phyloP scores from a whole-genome alignment of 208 protist genomes.

The Trypanosoma vivax region DNA sequence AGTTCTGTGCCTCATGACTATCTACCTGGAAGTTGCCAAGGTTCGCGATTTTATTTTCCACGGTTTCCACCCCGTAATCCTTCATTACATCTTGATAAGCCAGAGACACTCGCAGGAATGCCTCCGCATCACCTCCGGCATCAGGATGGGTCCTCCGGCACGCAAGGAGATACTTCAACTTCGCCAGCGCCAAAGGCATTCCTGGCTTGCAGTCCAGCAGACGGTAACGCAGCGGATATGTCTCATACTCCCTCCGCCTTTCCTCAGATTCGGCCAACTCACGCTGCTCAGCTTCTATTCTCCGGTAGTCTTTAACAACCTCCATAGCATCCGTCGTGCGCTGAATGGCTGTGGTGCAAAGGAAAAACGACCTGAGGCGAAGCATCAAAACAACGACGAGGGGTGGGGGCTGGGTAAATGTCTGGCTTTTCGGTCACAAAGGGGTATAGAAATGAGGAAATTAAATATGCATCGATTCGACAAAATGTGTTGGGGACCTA shows the following conservation, averaged over 20 bases:
- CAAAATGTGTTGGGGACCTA: too few relatives aligned
- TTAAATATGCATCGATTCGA: too few relatives aligned
- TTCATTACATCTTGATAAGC: constrained; percentile 85
- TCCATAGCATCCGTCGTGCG: constrained; percentile 22
- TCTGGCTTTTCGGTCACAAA: too few relatives aligned
- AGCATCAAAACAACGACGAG: constrained; percentile 24
- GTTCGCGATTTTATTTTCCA: constrained; percentile 81
- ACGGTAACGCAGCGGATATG: constrained; percentile 73
- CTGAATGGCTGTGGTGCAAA: constrained; percentile 42
- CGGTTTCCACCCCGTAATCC: constrained; percentile 81
- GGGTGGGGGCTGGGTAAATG: too few relatives aligned
- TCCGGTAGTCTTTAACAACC: constrained; percentile 68
- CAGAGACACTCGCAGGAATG: constrained; percentile 67
- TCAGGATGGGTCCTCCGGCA: constrained; percentile 76
- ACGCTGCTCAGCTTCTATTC: constrained; percentile 41
- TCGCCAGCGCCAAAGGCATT: constrained; percentile 61
- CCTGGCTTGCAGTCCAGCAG: constrained; percentile 69
- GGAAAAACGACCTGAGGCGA: constrained; percentile 24
- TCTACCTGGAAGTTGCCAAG: constrained; percentile 78
- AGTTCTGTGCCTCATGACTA: constrained; percentile 68
- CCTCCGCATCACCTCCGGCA: constrained; percentile 67
- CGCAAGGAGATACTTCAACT: constrained; percentile 78
- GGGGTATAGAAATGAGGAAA: background rate
- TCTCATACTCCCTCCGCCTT: constrained; percentile 51
- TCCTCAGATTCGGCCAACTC: constrained; percentile 32